These are phyloP conservation scores for Dioscorea dumetorum DNA, from an alignment of 106 monocot genomes.

Conservation along the genomic window DNA sequence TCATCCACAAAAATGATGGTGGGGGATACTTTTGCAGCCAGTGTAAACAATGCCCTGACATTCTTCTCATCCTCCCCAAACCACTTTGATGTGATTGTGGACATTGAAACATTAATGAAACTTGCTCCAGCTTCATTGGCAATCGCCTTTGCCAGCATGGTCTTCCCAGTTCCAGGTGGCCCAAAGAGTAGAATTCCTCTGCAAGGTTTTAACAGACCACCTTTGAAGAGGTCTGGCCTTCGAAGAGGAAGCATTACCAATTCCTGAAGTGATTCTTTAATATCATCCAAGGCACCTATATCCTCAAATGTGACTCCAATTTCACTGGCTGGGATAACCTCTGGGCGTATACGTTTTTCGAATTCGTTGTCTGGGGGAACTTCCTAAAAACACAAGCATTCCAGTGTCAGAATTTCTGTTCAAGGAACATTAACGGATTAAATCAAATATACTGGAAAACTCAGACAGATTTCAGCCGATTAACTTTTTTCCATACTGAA, in stretches of 20 bases:
- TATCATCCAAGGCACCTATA: constrained; percentile 15
- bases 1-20: constrained; percentile 22
- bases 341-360: constrained; percentile 12
- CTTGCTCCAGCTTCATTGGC: constrained; percentile 19
- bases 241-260: constrained; percentile 15
- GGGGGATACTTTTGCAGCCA: constrained; percentile 13
- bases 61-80: constrained; percentile 19
- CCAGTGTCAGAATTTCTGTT: neutral
- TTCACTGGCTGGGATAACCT: constrained; percentile 13
- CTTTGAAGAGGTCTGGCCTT: constrained; percentile 16
- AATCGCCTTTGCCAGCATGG: constrained; percentile 18
- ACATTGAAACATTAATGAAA: constrained; percentile 25
- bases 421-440: too few relatives aligned
- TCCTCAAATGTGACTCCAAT: constrained; percentile 18
- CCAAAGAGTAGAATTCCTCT: constrained; percentile 19
- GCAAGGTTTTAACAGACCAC: constrained; percentile 18
- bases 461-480: too few relatives aligned
- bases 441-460: too few relatives aligned
- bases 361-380: constrained; percentile 19
- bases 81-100: constrained; percentile 17
- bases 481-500: too few relatives aligned
- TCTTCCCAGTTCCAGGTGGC: constrained; percentile 19
- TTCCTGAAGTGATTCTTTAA: constrained; percentile 20
- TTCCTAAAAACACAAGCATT: constrained; percentile 1
- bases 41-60: constrained; percentile 17